Base-by-base conservation (phyloP, 805 yeast species). In the Starmera amethionina region DNA sequence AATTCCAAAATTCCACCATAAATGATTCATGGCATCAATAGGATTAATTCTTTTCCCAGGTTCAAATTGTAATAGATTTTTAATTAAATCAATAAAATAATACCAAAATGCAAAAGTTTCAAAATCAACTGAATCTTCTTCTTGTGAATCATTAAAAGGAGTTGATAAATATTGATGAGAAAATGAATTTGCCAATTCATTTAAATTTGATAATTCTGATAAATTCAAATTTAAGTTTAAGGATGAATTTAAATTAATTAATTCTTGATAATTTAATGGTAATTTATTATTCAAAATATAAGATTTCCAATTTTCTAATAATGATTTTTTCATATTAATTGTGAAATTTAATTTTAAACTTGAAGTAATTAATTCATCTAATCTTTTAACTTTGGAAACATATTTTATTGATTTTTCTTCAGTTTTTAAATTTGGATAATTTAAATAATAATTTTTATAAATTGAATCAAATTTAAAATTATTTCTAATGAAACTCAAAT, bases 31-130 rank as follows among this genome's bases (percentile, higher is more conserved):
- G 0, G 94, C 93, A 46, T 82, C 81, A 43, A 70, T 73, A 5
- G 90, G 95, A 2, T 85, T 75, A 40, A 83, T 76, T 48, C 95
- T 67, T 52, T 78, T 69, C 3, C 68, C 56, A 1, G 95, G 94
- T 53, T 85, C 86, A 50, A 79, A 80, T 27, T 72, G 77, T 45
- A 86, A 73, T 52, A 85, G 68, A 48, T 70, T 72, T 44, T 70
- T 73, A 46, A 84, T 64, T 49, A 86, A 65, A 58, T 86, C 95
- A 39, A 71, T 63, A 58, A 88, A 88, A 60, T 73, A 73, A 67
- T 75, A 82, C 96, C 97, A 89, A 59, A 87, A 87, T 35, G 75
- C 70, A 56, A 82, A 82, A 41, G 78, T 75, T 35, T 82, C 82
- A 22, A 22, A 22, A 22, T 22, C 27, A 6, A 22, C 27, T 8